Evolutionary conservation across 169 alveolate genomes (phyloP), one percentile per base, ranked within the genome.

Genomic region (Plasmodium gallinaceum): DNA sequence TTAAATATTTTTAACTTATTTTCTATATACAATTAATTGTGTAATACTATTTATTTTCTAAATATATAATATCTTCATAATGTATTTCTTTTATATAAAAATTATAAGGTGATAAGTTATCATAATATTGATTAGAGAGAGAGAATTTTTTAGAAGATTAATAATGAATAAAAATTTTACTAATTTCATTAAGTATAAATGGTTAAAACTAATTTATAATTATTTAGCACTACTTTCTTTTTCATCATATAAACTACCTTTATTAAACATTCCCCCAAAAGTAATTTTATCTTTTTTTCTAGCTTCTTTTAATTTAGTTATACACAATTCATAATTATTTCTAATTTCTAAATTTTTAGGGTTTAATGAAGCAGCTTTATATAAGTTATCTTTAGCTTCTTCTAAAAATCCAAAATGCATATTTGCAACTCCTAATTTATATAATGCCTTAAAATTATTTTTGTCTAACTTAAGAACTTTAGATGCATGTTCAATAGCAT

Each of bases 381-480:
- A 86, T 14, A 95, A 74, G 68, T 94, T 96, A 1, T 66, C 85
- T 18, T 87, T 65, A 0, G 97, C 96, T 20, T 88, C 96, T 9
- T 91, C 95, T 42, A 93, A 74, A 54, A 86, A 76, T 60, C 92
- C 95, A 62, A 88, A 52, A 43, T 92, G 80, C 73, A 93, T 58
- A 42, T 96, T 69, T n/a, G 97, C 97, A 14, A 95, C 88, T 0
- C 96, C 97, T 26, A 95, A 74, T 22, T 96, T 92, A 62, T 88
- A 95, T 68, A 91, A 85, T 37, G 93, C 97, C 75, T 95, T 95
- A 46, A 94, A 88, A 76, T 76, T 94, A 57, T 83, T 57, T 88
- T 80, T 71, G n/a, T 95, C 97, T 8, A 94, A 39, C 45, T 88
- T 83, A 0, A 95, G 76, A 6, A 95, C 97, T 52, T 91, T 93